These are phyloP conservation scores for Houttuynia cordata DNA, from an alignment of 164 flowering plant genomes.

Conservation along the genomic window DNA sequence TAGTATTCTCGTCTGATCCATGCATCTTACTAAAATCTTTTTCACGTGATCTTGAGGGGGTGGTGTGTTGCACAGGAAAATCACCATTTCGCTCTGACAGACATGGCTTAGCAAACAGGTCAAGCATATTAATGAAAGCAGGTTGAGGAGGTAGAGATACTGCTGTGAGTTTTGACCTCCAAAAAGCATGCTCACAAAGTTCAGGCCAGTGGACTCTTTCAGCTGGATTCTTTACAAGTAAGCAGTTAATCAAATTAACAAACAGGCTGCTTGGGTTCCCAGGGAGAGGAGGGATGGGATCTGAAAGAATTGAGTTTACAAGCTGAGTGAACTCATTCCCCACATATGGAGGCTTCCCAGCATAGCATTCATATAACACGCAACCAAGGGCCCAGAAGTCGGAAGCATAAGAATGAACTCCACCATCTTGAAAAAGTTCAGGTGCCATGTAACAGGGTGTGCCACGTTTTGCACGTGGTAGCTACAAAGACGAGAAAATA, in stretches of 20 bases:
- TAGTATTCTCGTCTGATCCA: slow-evolving; percentile 52
- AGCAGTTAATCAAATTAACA: slow-evolving; percentile 60
- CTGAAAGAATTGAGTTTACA: slow-evolving; percentile 73
- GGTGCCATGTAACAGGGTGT: slow-evolving; percentile 99
- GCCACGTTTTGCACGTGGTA: slow-evolving; percentile 95
- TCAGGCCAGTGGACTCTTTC: slow-evolving; percentile 89
- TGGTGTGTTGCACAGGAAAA: slow-evolving; percentile 43
- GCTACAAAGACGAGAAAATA: slow-evolving; percentile 16
- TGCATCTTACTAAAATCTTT: slow-evolving; percentile 32
- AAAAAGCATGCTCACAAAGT: slow-evolving; percentile 78
- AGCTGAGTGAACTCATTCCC: slow-evolving; percentile 82
- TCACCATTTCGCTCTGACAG: slow-evolving; percentile 75
- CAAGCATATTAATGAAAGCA: slow-evolving; percentile 71
- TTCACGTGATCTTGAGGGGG: slow-evolving; percentile 57
- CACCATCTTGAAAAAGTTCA: slow-evolving; percentile 91
- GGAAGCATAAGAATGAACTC: slow-evolving; percentile 96
- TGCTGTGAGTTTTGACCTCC: slow-evolving; percentile 46
- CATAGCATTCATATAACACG: slow-evolving; percentile 85
- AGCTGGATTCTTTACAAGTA: slow-evolving; percentile 84
- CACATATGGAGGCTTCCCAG: slow-evolving; percentile 89
- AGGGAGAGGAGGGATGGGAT: slow-evolving; percentile 71
- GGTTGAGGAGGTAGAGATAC: slow-evolving; percentile 83
- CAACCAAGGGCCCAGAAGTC: slow-evolving; percentile 99
- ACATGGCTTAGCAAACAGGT: slow-evolving; percentile 37
- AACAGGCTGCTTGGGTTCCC: slow-evolving; percentile 71